Evolutionary conservation across 257 asterid genomes (phyloP).

Genomic region (Solanum neorickii): DNA sequence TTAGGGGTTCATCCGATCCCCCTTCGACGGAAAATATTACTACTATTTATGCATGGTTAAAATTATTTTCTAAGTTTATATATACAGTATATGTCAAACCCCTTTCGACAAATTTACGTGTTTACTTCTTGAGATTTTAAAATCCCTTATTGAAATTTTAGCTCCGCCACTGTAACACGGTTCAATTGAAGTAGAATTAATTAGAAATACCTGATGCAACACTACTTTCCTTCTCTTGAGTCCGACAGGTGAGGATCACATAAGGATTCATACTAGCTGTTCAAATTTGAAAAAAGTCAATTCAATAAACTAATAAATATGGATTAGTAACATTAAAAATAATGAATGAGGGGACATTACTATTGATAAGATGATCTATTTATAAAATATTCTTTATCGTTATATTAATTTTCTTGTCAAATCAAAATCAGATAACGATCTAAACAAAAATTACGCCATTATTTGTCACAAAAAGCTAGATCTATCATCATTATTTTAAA

Average conservation of each 20-base stretch:
- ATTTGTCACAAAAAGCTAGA: background rate
- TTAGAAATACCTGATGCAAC: conserved; percentile 45
- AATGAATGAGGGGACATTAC: background rate
- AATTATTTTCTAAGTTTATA: no score
- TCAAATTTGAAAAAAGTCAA: background rate
- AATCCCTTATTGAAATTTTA: background rate
- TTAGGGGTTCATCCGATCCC: background rate
- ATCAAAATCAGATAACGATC: background rate
- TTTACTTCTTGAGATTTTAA: no score
- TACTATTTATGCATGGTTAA: background rate
- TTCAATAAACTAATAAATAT: background rate
- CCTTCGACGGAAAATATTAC: background rate
- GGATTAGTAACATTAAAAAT: background rate
- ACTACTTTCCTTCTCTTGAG: conserved; percentile 77
- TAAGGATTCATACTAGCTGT: conserved; percentile 68
- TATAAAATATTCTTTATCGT: background rate
- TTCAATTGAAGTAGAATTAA: background rate
- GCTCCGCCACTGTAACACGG: background rate
- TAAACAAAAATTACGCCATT: background rate
- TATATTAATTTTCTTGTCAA: background rate
- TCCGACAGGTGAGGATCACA: conserved; percentile 46
- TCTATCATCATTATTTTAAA: background rate
- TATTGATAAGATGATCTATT: background rate
- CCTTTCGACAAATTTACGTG: background rate
- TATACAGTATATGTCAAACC: background rate